phyloP scores from a whole-genome alignment of 2,329 filamentous ascomycete species.

The Colletotrichum somersetense region DNA sequence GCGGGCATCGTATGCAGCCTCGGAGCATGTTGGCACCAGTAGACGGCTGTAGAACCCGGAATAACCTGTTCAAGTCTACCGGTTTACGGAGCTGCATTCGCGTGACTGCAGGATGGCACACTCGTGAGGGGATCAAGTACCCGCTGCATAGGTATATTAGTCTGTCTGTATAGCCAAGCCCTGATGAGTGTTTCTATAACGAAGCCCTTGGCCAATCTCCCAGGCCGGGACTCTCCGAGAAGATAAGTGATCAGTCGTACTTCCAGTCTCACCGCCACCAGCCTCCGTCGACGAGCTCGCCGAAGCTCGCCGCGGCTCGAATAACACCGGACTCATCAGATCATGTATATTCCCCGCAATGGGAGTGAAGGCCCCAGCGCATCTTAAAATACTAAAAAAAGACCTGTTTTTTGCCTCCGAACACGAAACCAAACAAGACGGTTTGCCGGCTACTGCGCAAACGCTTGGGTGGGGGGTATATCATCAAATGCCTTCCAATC shows the following conservation, averaged over 20 bases:
- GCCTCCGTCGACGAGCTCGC: not conserved
- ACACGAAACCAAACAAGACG: not conserved
- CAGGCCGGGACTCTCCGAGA: no score
- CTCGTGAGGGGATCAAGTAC: not conserved
- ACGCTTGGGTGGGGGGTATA: conserved; percentile 25
- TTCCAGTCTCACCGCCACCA: no score
- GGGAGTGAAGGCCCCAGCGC: not conserved
- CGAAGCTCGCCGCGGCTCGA: no score
- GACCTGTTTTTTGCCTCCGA: no score
- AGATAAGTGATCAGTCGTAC: not conserved
- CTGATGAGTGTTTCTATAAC: no score
- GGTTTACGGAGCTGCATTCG: not conserved
- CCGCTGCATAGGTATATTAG: not conserved
- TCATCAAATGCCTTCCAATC: conserved; percentile 14
- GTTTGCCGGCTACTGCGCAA: conserved; percentile 14
- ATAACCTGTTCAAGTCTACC: not conserved
- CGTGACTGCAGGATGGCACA: not conserved
- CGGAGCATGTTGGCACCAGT: not conserved
- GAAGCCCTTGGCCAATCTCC: no score
- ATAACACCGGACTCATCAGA: no score
- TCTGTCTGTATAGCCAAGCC: no score
- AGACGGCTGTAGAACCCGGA: no score
- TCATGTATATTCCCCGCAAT: not conserved
- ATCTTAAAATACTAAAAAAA: no score
- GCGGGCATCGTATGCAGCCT: conserved; percentile 1